Evolutionary conservation across 495 filamentous ascomycete species (phyloP).

Genomic region (Aspergillus cavernicola): DNA sequence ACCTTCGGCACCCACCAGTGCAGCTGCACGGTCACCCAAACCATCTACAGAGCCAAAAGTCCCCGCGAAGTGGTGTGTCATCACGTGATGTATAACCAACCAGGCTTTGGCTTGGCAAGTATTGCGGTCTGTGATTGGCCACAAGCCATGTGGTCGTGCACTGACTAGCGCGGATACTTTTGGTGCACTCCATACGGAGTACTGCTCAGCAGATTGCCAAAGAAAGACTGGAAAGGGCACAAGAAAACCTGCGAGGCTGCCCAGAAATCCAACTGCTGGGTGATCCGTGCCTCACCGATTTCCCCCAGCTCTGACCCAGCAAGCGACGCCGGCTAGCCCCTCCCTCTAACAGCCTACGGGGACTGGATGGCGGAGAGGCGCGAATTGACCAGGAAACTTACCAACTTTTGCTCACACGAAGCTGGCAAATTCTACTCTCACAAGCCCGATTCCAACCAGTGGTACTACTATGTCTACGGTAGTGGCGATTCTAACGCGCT

Average conservation of each 20-base stretch:
- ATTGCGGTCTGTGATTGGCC: background rate
- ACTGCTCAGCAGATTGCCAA: slow-evolving; percentile 1
- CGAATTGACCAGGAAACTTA: background rate
- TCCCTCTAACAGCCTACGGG: background rate
- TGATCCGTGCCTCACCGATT: background rate
- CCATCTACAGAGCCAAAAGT: too few relatives aligned
- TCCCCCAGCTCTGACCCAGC: background rate
- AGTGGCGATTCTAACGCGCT: too few relatives aligned
- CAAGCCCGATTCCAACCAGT: background rate
- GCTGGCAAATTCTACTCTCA: slow-evolving; percentile 9
- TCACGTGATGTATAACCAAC: too few relatives aligned
- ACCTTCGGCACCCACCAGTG: too few relatives aligned
- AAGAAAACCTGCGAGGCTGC: background rate
- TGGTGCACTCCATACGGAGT: too few relatives aligned
- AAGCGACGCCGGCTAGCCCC: slow-evolving; percentile 6
- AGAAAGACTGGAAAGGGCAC: background rate
- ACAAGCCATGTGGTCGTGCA: background rate
- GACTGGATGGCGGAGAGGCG: background rate
- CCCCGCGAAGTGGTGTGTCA: too few relatives aligned
- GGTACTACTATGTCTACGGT: slow-evolving; percentile 9
- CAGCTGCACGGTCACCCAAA: too few relatives aligned
- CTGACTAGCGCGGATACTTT: too few relatives aligned
- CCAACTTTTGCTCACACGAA: background rate
- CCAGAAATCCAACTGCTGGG: slow-evolving; percentile 6
- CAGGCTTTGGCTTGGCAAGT: too few relatives aligned